Evolutionary conservation across 2,329 filamentous ascomycete genomes (phyloP), one percentile per base, ranked within the genome.

Genomic region (Aureobasidium mangrovei): DNA sequence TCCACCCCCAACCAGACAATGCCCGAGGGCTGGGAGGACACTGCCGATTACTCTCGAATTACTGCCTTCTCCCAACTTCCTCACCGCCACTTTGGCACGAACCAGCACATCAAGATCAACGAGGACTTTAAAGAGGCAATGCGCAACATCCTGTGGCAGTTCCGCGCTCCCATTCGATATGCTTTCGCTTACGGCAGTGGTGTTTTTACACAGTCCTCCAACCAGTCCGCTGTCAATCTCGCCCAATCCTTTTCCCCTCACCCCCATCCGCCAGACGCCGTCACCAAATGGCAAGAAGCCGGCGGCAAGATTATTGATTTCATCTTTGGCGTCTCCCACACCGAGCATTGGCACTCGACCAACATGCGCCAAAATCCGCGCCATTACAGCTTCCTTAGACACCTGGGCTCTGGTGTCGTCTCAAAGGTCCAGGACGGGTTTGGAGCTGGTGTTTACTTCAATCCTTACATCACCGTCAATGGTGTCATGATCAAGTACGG

Each of bases 291-390:
- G 61, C 91, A 97, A 70, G 84, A 88, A 63, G 88, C 88, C 31
- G 83, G 84, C 1, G 89, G 89, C 9, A 96, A 96, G 74, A 95
- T 97, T 84, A 95, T 98, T 60, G 93, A 98, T 71, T 95, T 98
- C 68, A 94, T 98, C 61, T 93, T 98, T 67, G 93, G 91, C 28
- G 91, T 97, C 8, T 88, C 88, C 1, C 88, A 95, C 69, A 89
- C 87, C 1, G 87, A 98, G 67, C 93, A 98, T 72, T 98, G 91
- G 88, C 93, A 98, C 72, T 91, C 86, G 33, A 77, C 98, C 57
- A 98, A 98, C 65, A 76, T 98, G 62, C 78, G 80, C 60, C 86
- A 96, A 68, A 86, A 98, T 66, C 85, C 88, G 6, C 80, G 94
- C 63, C 93, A 98, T 70, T 98, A 98, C 72, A 97, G 91, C 1